A percentile compares a stretch with the other conserved stretches of the same genome.
These are phyloP conservation scores for Bipolaris zeicola DNA, from an alignment of 2,329 filamentous ascomycete species.

Conservation along the genomic window DNA sequence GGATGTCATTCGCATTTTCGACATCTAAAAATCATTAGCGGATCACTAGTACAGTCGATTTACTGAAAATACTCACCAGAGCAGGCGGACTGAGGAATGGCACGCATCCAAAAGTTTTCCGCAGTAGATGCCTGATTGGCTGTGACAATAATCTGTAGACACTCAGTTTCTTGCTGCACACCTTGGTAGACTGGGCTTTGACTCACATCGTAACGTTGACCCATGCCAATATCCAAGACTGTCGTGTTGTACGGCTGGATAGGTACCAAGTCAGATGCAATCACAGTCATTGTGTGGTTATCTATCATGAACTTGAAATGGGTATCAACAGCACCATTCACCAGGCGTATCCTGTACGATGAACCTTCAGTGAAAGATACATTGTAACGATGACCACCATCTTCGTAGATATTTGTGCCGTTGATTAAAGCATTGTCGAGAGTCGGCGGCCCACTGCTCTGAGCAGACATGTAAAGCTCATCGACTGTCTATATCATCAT, in stretches of 20 bases:
- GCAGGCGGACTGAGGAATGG: slow-evolving; percentile 50
- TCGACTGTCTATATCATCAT: slow-evolving; percentile 37
- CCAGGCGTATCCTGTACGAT: slow-evolving; percentile 50
- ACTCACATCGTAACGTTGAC: slow-evolving; percentile 47
- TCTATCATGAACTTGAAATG: slow-evolving; percentile 54
- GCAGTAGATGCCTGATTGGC: slow-evolving; percentile 35
- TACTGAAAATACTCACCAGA: slow-evolving; percentile 8
- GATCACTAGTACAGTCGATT: neutral
- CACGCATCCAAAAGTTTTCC: slow-evolving; percentile 46
- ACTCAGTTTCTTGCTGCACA: neutral
- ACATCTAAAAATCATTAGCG: slow-evolving; percentile 16
- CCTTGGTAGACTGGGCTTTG: neutral
- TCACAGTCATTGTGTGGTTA: slow-evolving; percentile 51
- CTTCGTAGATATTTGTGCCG: slow-evolving; percentile 49
- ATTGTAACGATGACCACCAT: slow-evolving; percentile 44
- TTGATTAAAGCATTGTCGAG: slow-evolving; percentile 54
- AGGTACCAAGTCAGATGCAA: slow-evolving; percentile 52
- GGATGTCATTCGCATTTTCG: slow-evolving; percentile 40
- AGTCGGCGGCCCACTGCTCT: slow-evolving; percentile 38
- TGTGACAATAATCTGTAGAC: slow-evolving; percentile 33
- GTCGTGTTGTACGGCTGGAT: slow-evolving; percentile 50
- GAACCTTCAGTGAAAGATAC: slow-evolving; percentile 47
- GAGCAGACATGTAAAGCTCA: slow-evolving; percentile 38
- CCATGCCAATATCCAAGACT: slow-evolving; percentile 49
- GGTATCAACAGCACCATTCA: slow-evolving; percentile 51